Base-by-base conservation (phyloP, 768 basidiomycete species). In the Naematelia aurantialba region DNA sequence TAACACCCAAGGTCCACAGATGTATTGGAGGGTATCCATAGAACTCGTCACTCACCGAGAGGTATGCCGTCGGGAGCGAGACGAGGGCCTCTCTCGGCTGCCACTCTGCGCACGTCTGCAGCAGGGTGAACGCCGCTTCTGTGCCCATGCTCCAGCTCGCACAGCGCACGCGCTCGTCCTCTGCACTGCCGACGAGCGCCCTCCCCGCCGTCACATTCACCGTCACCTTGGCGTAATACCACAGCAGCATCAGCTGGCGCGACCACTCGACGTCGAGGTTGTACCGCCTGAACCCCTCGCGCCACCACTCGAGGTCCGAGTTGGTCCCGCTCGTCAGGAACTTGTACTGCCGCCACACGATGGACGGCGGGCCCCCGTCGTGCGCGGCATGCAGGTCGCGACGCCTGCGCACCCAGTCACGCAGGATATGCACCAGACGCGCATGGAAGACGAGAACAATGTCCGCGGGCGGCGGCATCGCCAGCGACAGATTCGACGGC, bases 11-110 rank as follows among this genome's bases (percentile, higher is more conserved):
- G n/a, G n/a, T n/a, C n/a, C n/a, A n/a, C n/a, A n/a, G n/a, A n/a
- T n/a, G n/a, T n/a, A n/a, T n/a, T n/a, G n/a, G n/a, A n/a, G n/a
- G n/a, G n/a, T n/a, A n/a, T n/a, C n/a, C n/a, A n/a, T n/a, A n/a
- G n/a, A n/a, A n/a, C n/a, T n/a, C n/a, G n/a, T n/a, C 30, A 56
- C 59, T 61, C 34, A 61, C 59, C 5, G 34, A 4, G 21, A 66
- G 46, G 46, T 66, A 69, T 4, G 61, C 47, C 42, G 58, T 58
- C 10, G 62, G 60, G 2, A 69, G 48, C 44, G 66, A 58, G 12
- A 55, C 45, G 22, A 69, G 25, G 29, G 25, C 52, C 13, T 50
- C 49, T n/a, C 14, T 17, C 22, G 59, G 51, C n/a, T 25, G 26
- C 68, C 68, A 69, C 2, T 24, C 25, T 5, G 55, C n/a, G 30